Evolutionary conservation across 768 basidiomycete species (phyloP), one percentile per base, ranked within the genome.

Genomic region (Tricholoma matsutake): DNA sequence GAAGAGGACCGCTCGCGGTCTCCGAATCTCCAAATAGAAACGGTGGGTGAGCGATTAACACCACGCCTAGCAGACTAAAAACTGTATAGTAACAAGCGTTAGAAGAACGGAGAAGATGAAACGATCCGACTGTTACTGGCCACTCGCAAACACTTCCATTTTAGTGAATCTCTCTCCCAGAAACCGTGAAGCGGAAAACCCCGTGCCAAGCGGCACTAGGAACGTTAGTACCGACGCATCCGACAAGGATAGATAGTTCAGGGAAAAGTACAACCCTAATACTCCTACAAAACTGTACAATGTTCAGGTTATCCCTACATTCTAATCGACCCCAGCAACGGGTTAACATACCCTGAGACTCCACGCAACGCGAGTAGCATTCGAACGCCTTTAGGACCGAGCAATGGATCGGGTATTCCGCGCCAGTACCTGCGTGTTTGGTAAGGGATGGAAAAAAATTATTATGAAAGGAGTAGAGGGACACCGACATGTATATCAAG

Each of bases 161-260:
- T 71, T 72, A 2, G 81, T 79, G 62, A 89, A 81, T 0, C 68
- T 71, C 65, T 94, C 93, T 28, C 82, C 80, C 11, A 91, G 71
- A n/a, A 90, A 77, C 1, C 88, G 64, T 13, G 83, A 82, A 4
- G 85, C 92, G 3, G 85, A 74, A 6, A 91, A 68, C 0, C 84
- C 85, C 0, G 86, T 89, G 39, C 79, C 78, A 54, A 87, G 81
- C 0, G 94, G 94, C 0, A 81, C 72, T 2, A 95, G 76, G 75
- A 94, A 95, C 0, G 86, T 85, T 43, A 96, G 75, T 5, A 90
- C 88, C 0, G 86, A 87, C 0, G 89, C 84, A 69, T 95, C 93
- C 1, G 89, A 88, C 0, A 95, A 77, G 0, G 89, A 88, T 3
- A 94, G 80, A 70, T 88, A 91, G 70, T 85, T 79, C 9, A 93